Base-by-base conservation (phyloP, 306 rosid species). In the Alnus glutinosa region DNA sequence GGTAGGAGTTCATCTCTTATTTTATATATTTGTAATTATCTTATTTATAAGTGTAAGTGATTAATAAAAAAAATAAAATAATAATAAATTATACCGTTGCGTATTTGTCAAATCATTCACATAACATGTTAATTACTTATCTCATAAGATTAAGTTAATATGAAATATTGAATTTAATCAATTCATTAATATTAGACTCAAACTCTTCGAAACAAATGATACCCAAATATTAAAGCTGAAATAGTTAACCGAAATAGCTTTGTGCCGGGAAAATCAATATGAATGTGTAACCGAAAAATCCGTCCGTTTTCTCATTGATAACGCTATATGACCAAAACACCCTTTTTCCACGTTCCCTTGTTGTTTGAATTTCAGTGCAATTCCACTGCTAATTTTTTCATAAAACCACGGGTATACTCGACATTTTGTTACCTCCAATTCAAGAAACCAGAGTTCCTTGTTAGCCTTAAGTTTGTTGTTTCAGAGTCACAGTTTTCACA, bases 241-340 rank as follows among this genome's bases (percentile, higher is more conserved):
- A 23, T 23, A 23, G 0, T 23, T 23, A 23, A 23, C 28, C 28
- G 28, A 23, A 23, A 23, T 23, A 66, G 49, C 71, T 39, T 50
- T 77, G 77, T 37, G 73, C 77, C 77, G 77, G 85, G 82, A 77
- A 77, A 84, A 42, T 15, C 15, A 51, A 71, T 42, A 46, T 70
- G 15, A 14, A 49, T 28, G 5, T 72, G 42, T 34, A 51, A 48
- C 7, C 23, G 44, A 19, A 77, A 70, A 42, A 77, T 46, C 57
- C 23, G 58, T 73, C 70, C 1, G 49, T 54, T 12, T 70, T 62
- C 36, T 16, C 3, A 2, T 3, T 23, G 4, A 23, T 15, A 37
- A 14, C 70, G 0, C 2, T 0, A 1, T 4, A 36, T 80, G 52
- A 80, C 82, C 50, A 84, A 71, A 77, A 64, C 75, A 28, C 77